phyloP scores from a whole-genome alignment of 2,329 filamentous ascomycete species.

The Aureobasidium vineae region DNA sequence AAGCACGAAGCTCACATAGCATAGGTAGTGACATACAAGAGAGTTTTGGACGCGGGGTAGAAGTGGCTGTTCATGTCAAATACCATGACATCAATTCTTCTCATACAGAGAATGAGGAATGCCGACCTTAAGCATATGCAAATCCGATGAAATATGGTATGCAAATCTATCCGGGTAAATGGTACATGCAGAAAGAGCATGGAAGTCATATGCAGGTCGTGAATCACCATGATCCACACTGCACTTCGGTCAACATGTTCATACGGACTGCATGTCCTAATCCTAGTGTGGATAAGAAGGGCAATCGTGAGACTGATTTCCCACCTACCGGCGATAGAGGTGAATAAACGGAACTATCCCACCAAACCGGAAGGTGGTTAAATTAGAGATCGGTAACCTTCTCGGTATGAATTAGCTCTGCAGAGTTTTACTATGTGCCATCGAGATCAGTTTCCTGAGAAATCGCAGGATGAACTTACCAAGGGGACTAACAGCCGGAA shows the following conservation, averaged over 20 bases:
- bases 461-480: background rate
- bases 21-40: background rate
- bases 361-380: slow-evolving; percentile 17
- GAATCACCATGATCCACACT: background rate
- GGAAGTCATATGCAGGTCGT: background rate
- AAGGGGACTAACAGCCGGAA: background rate
- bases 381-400: background rate
- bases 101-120: background rate
- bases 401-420: background rate
- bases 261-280: background rate
- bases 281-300: background rate
- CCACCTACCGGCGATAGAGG: background rate
- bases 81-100: background rate
- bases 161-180: background rate
- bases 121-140: background rate
- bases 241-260: background rate
- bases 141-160: background rate
- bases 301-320: background rate
- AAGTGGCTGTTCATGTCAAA: background rate
- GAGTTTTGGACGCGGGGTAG: background rate
- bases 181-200: background rate
- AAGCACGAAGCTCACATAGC: background rate
- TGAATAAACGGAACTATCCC: background rate
- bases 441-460: slow-evolving; percentile 13
- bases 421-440: slow-evolving; percentile 14